phyloP scores from a whole-genome alignment of 352 stramenopile species.

The Globisporangium polare region DNA sequence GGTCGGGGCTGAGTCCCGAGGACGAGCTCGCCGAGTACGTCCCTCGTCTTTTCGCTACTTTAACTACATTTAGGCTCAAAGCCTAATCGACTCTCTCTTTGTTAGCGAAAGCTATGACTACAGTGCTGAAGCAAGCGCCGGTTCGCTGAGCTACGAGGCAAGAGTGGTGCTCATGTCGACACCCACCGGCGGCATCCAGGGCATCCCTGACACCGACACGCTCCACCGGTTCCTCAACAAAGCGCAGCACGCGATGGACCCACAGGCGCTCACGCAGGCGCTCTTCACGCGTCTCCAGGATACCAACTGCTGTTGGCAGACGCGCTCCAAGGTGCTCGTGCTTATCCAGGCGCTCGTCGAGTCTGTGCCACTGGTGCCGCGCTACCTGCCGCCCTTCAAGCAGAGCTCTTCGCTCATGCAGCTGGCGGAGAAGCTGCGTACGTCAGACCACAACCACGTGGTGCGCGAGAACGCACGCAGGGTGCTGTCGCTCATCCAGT shows the following conservation, averaged over 20 bases:
- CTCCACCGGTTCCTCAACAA: constrained; percentile 46
- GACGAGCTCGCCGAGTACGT: constrained; percentile 45
- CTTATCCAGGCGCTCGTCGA: constrained; percentile 56
- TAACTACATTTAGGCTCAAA: not conserved
- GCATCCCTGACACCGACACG: constrained; percentile 40
- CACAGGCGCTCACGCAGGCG: constrained; percentile 23
- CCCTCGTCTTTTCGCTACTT: not conserved
- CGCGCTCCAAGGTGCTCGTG: constrained; percentile 48
- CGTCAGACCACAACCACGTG: constrained; percentile 33
- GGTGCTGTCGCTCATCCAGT: constrained; percentile 49
- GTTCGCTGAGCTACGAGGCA: constrained; percentile 29
- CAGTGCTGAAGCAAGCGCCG: not conserved
- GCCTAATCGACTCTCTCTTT: not conserved
- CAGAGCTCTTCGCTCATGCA: constrained; percentile 23
- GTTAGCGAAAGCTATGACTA: constrained; percentile 22
- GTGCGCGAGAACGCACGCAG: constrained; percentile 49
- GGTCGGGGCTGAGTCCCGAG: constrained; percentile 43
- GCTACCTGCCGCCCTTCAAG: constrained; percentile 31
- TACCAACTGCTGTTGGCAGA: constrained; percentile 34
- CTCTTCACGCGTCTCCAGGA: constrained; percentile 39
- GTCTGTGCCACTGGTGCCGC: constrained; percentile 26
- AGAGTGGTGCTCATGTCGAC: constrained; percentile 52
- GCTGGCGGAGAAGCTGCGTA: constrained; percentile 32
- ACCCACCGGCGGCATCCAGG: constrained; percentile 42
- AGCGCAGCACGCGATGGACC: constrained; percentile 28